Base-by-base conservation (phyloP, 345 rosid species). In the Heritiera littoralis region DNA sequence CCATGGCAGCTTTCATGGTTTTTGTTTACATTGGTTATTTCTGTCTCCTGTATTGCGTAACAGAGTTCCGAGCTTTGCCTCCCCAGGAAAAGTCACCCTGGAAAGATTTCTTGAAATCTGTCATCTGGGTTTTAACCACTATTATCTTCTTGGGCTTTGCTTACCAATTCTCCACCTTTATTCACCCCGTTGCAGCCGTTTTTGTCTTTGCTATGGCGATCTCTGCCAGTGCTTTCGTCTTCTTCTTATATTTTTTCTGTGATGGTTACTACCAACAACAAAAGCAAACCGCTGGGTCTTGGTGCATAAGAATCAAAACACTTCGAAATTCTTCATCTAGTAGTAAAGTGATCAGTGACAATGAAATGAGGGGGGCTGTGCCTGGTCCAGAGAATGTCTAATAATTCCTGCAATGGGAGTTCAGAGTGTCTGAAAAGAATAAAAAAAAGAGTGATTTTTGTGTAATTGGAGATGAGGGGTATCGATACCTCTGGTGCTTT, bases 181-280 rank as follows among this genome's bases (percentile, higher is more conserved):
- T 48, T 7, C 54, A 28, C 56, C 74, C 74, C 12, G 40, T 70
- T 28, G 74, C 74, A 28, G 74, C 74, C 0, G n/a, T 48, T 46
- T 23, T 70, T 12, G 40, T 70, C 18, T 70, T 46, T 70, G 74
- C 40, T 2, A 7, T 70, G 23, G 56, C 56, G 6, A 10, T 28
- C 14, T 70, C 6, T 23, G 9, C 5, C 18, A 48, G 56, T 23
- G 23, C 40, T 20, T 70, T 49, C 40, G 4, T 48, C 40, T 48
- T 70, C 40, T 70, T 48, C 58, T 20, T 70, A 0, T 70, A 70
- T 70, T 70, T 70, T 48, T 5, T 70, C 41, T 2, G 18, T 43
- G 51, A 66, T 43, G 17, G 9, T 4, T 38, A 9, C 3, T 92
- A 88, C 52, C 35, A 59, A 3, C 66, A 28, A 7, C 6, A 23